These are phyloP conservation scores for Camillea tinctor DNA, from an alignment of 2,329 filamentous ascomycete genomes.

Conservation along the genomic window DNA sequence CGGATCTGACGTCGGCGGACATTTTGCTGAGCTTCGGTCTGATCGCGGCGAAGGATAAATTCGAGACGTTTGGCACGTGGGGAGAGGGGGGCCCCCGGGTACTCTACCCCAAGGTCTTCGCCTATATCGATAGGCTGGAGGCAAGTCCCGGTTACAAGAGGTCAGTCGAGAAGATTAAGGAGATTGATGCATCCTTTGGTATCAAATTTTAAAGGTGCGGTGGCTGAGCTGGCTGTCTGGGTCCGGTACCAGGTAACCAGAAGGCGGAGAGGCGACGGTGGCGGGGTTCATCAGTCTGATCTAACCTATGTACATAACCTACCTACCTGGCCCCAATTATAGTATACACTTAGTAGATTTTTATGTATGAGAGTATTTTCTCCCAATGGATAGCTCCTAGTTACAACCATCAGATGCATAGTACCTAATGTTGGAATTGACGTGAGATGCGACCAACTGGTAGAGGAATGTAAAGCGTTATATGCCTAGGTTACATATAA, in stretches of 20 bases:
- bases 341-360: too few relatives aligned
- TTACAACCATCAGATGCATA: too few relatives aligned
- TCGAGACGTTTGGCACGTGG: constrained; percentile 43
- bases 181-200: constrained; percentile 44
- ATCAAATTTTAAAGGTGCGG: constrained; percentile 24
- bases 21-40: constrained; percentile 54
- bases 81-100: constrained; percentile 38
- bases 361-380: too few relatives aligned
- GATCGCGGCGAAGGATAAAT: constrained; percentile 41
- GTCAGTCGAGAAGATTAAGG: constrained; percentile 48
- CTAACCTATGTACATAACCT: too few relatives aligned
- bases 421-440: too few relatives aligned
- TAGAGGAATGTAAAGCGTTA: too few relatives aligned
- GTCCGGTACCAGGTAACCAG: too few relatives aligned
- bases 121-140: constrained; percentile 47
- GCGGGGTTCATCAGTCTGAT: background rate
- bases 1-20: constrained; percentile 50
- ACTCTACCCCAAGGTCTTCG: constrained; percentile 44
- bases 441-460: too few relatives aligned
- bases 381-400: background rate
- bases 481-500: too few relatives aligned
- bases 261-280: background rate
- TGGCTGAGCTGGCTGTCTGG: background rate
- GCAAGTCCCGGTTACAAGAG: constrained; percentile 47
- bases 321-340: too few relatives aligned